Evolutionary conservation across 1,284 basidiomycete genomes (phyloP), one percentile per base, ranked within the genome.

Genomic region (Thecaphora thlaspeos): DNA sequence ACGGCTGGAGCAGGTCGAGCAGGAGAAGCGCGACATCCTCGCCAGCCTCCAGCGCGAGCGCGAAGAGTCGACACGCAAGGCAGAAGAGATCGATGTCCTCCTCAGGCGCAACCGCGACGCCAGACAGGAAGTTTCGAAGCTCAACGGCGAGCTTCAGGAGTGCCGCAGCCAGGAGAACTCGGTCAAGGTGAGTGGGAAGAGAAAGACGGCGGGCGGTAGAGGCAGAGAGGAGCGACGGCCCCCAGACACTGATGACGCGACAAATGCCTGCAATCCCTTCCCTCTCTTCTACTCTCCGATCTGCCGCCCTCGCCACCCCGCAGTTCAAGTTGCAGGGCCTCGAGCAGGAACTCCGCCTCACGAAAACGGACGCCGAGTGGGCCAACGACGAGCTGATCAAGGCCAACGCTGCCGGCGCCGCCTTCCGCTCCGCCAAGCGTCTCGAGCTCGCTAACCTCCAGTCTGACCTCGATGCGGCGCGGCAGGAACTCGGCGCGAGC

Each of bases 241-340:
- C n/a, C n/a, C n/a, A n/a, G n/a, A n/a, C n/a, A n/a, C n/a, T n/a
- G n/a, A n/a, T n/a, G n/a, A n/a, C n/a, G n/a, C n/a, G n/a, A n/a
- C n/a, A n/a, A n/a, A n/a, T n/a, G n/a, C n/a, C n/a, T n/a, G n/a
- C n/a, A n/a, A n/a, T n/a, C n/a, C n/a, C n/a, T n/a, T n/a, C n/a
- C n/a, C n/a, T n/a, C n/a, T n/a, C n/a, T n/a, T n/a, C n/a, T n/a
- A n/a, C n/a, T n/a, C n/a, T n/a, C n/a, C n/a, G n/a, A n/a, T n/a
- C n/a, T n/a, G n/a, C n/a, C n/a, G n/a, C n/a, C n/a, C n/a, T n/a
- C n/a, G n/a, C n/a, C n/a, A n/a, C n/a, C n/a, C n/a, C n/a, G 15
- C 68, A 90, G 87, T 91, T 89, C 82, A 89, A 87, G 78, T 70
- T 89, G 53, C 88, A 90, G 51, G 84, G 88, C 0, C 81, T 89